phyloP scores from a whole-genome alignment of 768 basidiomycete genomes.

The Lactifluus hygrophoroides region DNA sequence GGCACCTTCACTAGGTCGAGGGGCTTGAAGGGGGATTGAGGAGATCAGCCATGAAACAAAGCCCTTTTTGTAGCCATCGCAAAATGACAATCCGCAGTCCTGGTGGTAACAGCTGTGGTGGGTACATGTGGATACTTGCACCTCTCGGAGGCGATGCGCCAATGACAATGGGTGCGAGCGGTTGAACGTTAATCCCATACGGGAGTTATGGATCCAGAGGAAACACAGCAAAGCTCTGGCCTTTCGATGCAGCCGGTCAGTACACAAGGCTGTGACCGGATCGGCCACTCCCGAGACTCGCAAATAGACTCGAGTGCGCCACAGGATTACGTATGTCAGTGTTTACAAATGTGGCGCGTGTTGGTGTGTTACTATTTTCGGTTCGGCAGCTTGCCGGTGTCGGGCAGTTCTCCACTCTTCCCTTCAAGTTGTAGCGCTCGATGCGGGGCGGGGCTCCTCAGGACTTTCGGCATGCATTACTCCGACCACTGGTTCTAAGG shows the following conservation, averaged over 20 bases:
- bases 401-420: too few relatives aligned
- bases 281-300: too few relatives aligned
- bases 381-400: too few relatives aligned
- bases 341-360: too few relatives aligned
- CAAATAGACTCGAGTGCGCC: too few relatives aligned
- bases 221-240: not conserved
- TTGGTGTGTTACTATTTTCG: too few relatives aligned
- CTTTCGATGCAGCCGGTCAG: not conserved
- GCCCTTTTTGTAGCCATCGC: slow-evolving; percentile 3
- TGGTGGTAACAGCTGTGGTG: too few relatives aligned
- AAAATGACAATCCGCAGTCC: not conserved
- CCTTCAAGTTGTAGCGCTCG: too few relatives aligned
- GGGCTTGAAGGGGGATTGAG: not conserved
- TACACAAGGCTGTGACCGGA: not conserved
- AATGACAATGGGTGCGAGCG: not conserved
- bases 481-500: too few relatives aligned
- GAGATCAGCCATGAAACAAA: not conserved
- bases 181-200: not conserved
- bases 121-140: not conserved
- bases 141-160: not conserved
- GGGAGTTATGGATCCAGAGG: not conserved
- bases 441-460: too few relatives aligned
- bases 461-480: too few relatives aligned
- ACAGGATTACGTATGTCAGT: too few relatives aligned
- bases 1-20: not conserved